Evolutionary conservation across 805 yeast species (phyloP), one percentile per base, ranked within the genome.

Genomic region (Starmerella bacillaris): DNA sequence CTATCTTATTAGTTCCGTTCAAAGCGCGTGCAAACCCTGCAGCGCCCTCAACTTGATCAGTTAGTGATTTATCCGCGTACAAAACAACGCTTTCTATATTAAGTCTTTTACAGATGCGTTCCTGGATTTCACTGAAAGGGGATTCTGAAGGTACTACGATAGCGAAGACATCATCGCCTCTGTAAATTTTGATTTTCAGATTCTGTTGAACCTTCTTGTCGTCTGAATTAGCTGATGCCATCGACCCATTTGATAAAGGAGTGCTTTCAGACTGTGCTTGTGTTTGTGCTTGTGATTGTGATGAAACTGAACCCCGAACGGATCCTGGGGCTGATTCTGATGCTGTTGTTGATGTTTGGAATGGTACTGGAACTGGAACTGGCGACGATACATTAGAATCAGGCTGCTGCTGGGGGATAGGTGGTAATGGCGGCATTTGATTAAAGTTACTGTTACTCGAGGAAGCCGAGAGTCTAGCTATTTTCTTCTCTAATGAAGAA

Each of bases 161-260:
- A 17, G 64, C 64, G 37, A 59, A 49, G 17, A 57, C 45, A 39
- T 57, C 60, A 29, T 56, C 58, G 18, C 49, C 45, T 33, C 53
- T 45, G 37, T 54, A 56, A 14, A 59, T 57, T 47, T 59, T 59
- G 38, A 59, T 51, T 41, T 59, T 59, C 40, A 59, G 38, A 21
- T 38, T 19, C n/a, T n/a, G n/a, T 17, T 6, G 32, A 7, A 17
- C 21, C 9, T n/a, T 9, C 30, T 8, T 8, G 32, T 29, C 15
- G 14, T 12, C 29, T 15, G 14, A 7, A 18, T 26, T 6, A 15
- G 16, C 14, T 18, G 29, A 26, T 18, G 14, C 14, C 29, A 18
- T 5, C 8, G n/a, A 15, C 18, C 14, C 29, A 18, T 26, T 26
- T 8, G 14, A 5, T 7, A 7, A 18, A 15, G 29, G 9, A 9